Conservation (phyloP, 176 grass and related monocot genomes). For the Aegilops tauschii region DNA sequence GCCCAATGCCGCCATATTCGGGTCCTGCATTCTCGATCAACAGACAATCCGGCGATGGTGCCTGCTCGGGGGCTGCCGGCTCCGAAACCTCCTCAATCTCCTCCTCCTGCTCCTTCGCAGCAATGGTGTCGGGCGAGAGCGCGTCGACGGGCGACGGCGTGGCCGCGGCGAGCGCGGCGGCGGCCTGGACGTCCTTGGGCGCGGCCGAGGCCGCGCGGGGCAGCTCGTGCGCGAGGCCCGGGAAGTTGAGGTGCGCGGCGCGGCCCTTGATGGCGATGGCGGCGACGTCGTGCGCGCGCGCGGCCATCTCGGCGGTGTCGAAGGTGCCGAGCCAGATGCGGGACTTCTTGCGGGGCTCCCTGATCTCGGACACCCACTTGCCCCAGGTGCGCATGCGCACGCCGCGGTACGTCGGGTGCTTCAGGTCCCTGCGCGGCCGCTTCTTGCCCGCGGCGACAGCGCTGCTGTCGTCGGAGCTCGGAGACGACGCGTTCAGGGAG, state of each 20-base stretch:
- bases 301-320: constrained; percentile 70
- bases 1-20: neutral
- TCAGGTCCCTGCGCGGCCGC: constrained; percentile 62
- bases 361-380: constrained; percentile 91
- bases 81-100: neutral
- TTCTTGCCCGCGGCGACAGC: constrained; percentile 23
- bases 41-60: neutral
- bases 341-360: constrained; percentile 86
- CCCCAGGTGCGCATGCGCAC: constrained; percentile 84
- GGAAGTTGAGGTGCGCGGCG: constrained; percentile 75
- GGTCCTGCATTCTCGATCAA: neutral
- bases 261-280: constrained; percentile 74
- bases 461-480: constrained; percentile 23
- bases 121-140: neutral
- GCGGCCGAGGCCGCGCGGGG: constrained; percentile 59
- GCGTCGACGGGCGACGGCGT: neutral
- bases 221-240: constrained; percentile 52
- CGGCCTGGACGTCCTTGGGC: constrained; percentile 83
- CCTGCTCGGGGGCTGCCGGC: neutral
- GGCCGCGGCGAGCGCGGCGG: constrained; percentile 62
- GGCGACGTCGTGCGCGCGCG: constrained; percentile 82
- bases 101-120: neutral
- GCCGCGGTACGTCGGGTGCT: constrained; percentile 78
- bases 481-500: constrained; percentile 42
- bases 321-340: constrained; percentile 94